Conservation (phyloP, 768 basidiomycete genomes). For the Polyporus arcularius region DNA sequence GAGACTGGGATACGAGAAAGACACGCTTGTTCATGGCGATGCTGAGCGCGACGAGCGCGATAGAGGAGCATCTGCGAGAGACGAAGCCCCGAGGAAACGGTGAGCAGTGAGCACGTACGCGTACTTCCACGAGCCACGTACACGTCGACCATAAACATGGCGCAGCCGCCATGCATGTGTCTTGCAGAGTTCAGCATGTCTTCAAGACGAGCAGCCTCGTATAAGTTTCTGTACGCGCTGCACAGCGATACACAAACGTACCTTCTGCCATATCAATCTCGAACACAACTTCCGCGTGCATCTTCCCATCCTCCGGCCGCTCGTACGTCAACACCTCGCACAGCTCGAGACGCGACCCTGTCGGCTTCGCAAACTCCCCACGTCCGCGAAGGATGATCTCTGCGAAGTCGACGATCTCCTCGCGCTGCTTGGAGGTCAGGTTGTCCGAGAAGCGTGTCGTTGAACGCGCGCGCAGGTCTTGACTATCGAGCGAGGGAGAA, state of each 20-base stretch:
- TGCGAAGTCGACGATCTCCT: not conserved
- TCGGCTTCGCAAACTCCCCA: not conserved
- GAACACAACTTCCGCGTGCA: not conserved
- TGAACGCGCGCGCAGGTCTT: too few relatives aligned
- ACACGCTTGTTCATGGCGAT: not conserved
- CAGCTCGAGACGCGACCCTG: not conserved
- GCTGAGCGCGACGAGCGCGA: conserved; percentile 1
- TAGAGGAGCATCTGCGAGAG: conserved; percentile 5
- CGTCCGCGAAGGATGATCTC: not conserved
- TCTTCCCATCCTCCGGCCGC: not conserved
- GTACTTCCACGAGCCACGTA: not conserved
- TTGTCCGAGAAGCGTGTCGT: too few relatives aligned
- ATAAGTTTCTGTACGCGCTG: not conserved
- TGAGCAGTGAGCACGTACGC: not conserved
- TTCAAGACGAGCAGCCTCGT: not conserved
- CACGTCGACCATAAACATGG: conserved; percentile 6
- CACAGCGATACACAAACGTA: not conserved
- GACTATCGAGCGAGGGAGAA: too few relatives aligned
- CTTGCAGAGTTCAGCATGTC: conserved; percentile 6
- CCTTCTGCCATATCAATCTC: not conserved
- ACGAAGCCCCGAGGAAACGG: not conserved
- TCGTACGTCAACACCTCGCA: not conserved
- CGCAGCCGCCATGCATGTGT: conserved; percentile 8
- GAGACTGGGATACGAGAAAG: conserved; percentile 3
- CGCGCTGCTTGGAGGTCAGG: too few relatives aligned